Evolutionary conservation across 2,329 filamentous ascomycete genomes (phyloP).

Genomic region (Cordyceps cicadae): DNA sequence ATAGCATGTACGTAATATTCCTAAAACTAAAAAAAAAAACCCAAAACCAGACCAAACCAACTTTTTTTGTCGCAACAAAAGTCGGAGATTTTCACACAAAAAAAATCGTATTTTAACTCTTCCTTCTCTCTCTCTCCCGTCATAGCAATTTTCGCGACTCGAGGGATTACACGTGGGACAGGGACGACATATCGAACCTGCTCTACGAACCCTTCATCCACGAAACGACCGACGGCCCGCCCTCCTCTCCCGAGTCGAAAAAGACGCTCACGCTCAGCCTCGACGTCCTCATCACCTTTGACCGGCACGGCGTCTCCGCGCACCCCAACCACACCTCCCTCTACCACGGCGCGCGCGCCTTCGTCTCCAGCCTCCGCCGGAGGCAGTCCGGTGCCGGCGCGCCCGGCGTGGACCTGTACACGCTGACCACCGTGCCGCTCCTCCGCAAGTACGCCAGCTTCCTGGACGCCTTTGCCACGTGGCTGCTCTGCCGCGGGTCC

Average conservation of each 20-base stretch:
- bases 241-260: neutral
- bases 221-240: neutral
- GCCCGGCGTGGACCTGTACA: slow-evolving; percentile 72
- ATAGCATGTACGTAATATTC: slow-evolving; percentile 50
- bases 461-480: slow-evolving; percentile 64
- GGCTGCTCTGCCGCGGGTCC: slow-evolving; percentile 37
- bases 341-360: slow-evolving; percentile 70
- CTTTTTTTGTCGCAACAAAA: too few species aligned
- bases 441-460: slow-evolving; percentile 74
- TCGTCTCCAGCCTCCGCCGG: slow-evolving; percentile 58
- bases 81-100: too few species aligned
- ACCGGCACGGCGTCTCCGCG: slow-evolving; percentile 68
- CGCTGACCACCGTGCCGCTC: slow-evolving; percentile 63
- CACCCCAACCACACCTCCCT: slow-evolving; percentile 93
- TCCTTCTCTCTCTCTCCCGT: too few species aligned
- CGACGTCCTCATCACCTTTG: slow-evolving; percentile 85
- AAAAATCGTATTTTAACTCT: too few species aligned
- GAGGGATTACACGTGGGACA: too few species aligned
- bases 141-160: too few species aligned
- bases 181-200: too few species aligned
- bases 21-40: too few species aligned
- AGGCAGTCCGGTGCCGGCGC: slow-evolving; percentile 49
- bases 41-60: too few species aligned
- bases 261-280: slow-evolving; percentile 41
- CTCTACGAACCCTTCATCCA: too few species aligned